Conservation (phyloP, 352 stramenopile genomes). For the Phytophthora meadii region DNA sequence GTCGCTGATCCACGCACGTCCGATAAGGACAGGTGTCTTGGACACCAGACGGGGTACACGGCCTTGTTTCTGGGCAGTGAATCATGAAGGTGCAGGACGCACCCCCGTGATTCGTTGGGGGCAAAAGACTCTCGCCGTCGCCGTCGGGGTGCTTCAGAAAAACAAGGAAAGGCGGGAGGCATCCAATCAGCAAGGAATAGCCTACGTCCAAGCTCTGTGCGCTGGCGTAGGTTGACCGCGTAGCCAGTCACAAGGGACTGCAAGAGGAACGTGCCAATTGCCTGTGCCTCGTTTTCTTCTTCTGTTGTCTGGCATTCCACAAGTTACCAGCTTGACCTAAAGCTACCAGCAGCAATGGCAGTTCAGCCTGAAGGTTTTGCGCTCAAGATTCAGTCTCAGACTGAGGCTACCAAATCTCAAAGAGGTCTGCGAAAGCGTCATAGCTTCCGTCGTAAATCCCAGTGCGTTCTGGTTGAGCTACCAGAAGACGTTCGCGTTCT, state of each 20-base stretch:
- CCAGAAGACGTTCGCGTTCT: slow-evolving; percentile 45
- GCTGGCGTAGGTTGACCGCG: slow-evolving; percentile 12
- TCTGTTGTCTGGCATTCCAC: slow-evolving; percentile 21
- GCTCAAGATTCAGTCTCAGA: slow-evolving; percentile 29
- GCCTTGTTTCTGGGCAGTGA: slow-evolving; percentile 9
- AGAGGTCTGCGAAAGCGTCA: slow-evolving; percentile 21
- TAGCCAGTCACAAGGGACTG: slow-evolving; percentile 12
- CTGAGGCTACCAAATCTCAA: slow-evolving; percentile 21
- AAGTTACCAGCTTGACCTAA: slow-evolving; percentile 19
- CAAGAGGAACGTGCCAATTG: slow-evolving; percentile 2
- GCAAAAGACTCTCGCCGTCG: neutral
- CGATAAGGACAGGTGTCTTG: neutral
- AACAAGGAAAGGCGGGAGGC: slow-evolving; percentile 21
- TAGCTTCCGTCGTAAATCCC: slow-evolving; percentile 28
- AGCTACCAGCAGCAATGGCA: slow-evolving; percentile 22
- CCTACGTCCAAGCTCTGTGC: slow-evolving; percentile 16
- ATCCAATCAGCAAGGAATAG: slow-evolving; percentile 28
- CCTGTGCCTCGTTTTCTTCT: slow-evolving; percentile 17
- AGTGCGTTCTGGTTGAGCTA: slow-evolving; percentile 22
- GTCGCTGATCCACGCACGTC: too few relatives aligned
- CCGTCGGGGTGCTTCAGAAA: slow-evolving; percentile 17
- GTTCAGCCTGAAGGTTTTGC: slow-evolving; percentile 23
- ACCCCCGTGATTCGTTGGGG: slow-evolving; percentile 8
- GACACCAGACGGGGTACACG: slow-evolving; percentile 4
- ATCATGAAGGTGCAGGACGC: slow-evolving; percentile 7